Conservation (phyloP, 768 basidiomycete genomes). For the Collybia sordida region DNA sequence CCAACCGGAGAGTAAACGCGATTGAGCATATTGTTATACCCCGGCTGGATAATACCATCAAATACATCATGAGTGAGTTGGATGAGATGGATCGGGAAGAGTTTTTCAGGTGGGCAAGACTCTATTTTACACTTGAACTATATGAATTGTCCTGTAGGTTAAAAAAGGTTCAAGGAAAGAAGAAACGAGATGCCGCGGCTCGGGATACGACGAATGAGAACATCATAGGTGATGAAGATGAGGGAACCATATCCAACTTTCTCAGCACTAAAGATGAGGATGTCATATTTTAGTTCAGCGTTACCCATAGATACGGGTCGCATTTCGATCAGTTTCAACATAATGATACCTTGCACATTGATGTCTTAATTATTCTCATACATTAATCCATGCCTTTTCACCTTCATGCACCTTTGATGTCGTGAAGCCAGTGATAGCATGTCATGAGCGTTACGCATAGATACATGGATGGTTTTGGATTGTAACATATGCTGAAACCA, state of each 20-base stretch:
- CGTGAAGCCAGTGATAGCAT: constrained; percentile 20
- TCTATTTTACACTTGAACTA: background rate
- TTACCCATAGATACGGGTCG: background rate
- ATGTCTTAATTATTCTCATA: background rate
- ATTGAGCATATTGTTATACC: constrained; percentile 98
- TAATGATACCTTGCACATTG: constrained; percentile 10
- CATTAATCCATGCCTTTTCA: background rate
- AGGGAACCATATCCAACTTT: constrained; percentile 50
- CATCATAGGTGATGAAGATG: constrained; percentile 33
- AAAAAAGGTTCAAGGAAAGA: constrained; percentile 97
- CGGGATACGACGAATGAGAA: constrained; percentile 29
- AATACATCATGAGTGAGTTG: constrained; percentile 95
- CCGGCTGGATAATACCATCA: constrained; percentile 93
- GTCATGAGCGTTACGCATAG: constrained; percentile 57
- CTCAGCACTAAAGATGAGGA: constrained; percentile 88
- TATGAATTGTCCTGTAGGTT: constrained; percentile 46
- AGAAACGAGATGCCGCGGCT: constrained; percentile 77
- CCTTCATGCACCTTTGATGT: background rate
- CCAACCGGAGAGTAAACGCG: constrained; percentile 97
- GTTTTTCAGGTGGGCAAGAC: constrained; percentile 71
- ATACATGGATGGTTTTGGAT: constrained; percentile 66
- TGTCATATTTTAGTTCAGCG: constrained; percentile 72
- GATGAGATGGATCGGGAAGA: constrained; percentile 99
- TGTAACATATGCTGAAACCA: constrained; percentile 22
- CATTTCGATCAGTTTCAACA: constrained; percentile 6